Base-by-base conservation (phyloP, 148 eudicot species). In the Agrostemma githago region DNA sequence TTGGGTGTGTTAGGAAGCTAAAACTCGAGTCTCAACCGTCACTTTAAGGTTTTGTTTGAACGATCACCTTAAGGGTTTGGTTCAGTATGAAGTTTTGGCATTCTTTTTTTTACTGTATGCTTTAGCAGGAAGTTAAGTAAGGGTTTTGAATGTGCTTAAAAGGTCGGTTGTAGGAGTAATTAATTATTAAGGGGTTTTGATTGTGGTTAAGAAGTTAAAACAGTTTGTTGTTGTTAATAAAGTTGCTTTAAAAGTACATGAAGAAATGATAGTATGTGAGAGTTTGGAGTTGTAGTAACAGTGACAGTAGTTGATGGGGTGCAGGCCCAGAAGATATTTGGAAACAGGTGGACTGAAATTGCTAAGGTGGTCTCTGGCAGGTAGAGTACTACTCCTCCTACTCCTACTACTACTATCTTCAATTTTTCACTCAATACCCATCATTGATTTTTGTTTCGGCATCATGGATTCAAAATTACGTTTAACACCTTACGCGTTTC, bases 311-410 rank as follows among this genome's bases (percentile, higher is more conserved):
- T 62, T 79, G 76, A 56, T 78, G 42, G 86, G 84, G 42, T 87
- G 84, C 91, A 94, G 98, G 97, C 98, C 46, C 98, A 94, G 67
- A 89, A 87, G 86, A 81, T 88, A 70, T 94, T 82, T 83, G 98
- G 98, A 42, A 94, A 94, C 80, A 86, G 93, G 85, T 94, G 98
- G 98, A 94, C 98, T 74, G 98, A 91, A 77, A 94, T 94, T 77
- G 98, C 98, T 21, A 94, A 94, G 87, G 97, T 94, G 74, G 98
- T 94, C 67, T 91, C 98, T 3, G 98, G 98, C 66, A 86, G 98
- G 98, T 94, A 86, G 34, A 26, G 34, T 26, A 26, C 34, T 26
- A n/a, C n/a, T n/a, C n/a, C n/a, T n/a, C n/a, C n/a, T n/a, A n/a
- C n/a, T n/a, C n/a, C n/a, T n/a, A 26, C 34, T 26, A 26, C 34